Percentiles rank a stretch among this genome's conserved stretches.
phyloP scores from a whole-genome alignment of 2,329 filamentous ascomycete species.

The Phialophora chinensis region DNA sequence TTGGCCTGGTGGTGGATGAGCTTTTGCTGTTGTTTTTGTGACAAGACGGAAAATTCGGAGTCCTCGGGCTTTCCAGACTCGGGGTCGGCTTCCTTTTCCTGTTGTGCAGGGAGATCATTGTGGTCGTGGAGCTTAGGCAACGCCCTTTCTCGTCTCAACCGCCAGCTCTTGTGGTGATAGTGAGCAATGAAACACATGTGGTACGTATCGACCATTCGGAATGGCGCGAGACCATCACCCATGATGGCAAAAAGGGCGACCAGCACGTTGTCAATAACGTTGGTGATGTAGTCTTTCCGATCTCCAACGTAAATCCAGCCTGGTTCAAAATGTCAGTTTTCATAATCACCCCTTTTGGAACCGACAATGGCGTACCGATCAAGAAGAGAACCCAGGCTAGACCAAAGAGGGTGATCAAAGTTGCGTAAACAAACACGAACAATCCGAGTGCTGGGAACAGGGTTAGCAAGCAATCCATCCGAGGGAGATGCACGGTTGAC shows the following conservation, averaged over 20 bases:
- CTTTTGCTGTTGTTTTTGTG: constrained; percentile 66
- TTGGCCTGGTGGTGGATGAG: constrained; percentile 79
- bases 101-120: constrained; percentile 67
- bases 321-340: constrained; percentile 34
- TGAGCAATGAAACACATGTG: constrained; percentile 83
- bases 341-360: background rate
- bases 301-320: constrained; percentile 83
- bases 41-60: constrained; percentile 39
- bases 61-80: constrained; percentile 48
- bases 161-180: constrained; percentile 72
- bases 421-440: constrained; percentile 81
- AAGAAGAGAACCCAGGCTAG: constrained; percentile 89
- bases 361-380: constrained; percentile 62
- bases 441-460: constrained; percentile 70
- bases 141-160: constrained; percentile 64
- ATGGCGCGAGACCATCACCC: constrained; percentile 74
- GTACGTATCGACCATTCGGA: constrained; percentile 81
- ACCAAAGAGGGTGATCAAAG: constrained; percentile 81
- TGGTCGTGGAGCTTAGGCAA: constrained; percentile 69
- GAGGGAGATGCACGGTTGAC: constrained; percentile 40
- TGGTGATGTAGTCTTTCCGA: constrained; percentile 70
- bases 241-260: constrained; percentile 74
- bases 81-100: constrained; percentile 51
- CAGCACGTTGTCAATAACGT: constrained; percentile 73
- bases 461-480: constrained; percentile 10